Evolutionary conservation across 2,329 filamentous ascomycete species (phyloP).

Genomic region (Botryotinia convoluta): DNA sequence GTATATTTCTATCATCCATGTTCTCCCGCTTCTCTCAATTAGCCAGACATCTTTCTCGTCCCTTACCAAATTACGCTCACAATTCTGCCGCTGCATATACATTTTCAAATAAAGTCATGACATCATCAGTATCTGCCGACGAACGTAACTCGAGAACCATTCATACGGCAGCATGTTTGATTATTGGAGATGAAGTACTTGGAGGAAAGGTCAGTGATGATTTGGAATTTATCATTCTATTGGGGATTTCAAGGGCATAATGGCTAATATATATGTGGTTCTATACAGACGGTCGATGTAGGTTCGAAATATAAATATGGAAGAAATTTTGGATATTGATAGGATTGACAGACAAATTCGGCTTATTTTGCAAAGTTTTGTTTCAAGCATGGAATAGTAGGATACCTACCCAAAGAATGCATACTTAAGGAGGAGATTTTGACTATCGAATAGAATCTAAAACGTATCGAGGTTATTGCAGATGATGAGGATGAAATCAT

Average conservation of each 20-base stretch:
- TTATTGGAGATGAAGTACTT: slow-evolving; percentile 96
- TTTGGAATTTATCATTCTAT: slow-evolving; percentile 31
- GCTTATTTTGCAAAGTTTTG: slow-evolving; percentile 64
- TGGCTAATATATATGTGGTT: slow-evolving; percentile 23
- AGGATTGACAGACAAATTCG: slow-evolving; percentile 55
- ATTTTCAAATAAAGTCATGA: slow-evolving; percentile 42
- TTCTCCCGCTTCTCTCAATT: slow-evolving; percentile 73
- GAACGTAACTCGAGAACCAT: slow-evolving; percentile 66
- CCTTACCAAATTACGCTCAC: slow-evolving; percentile 56
- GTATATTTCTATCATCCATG: slow-evolving; percentile 50
- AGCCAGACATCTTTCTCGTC: slow-evolving; percentile 66
- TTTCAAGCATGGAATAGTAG: slow-evolving; percentile 59
- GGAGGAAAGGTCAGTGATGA: slow-evolving; percentile 74
- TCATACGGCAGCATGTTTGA: slow-evolving; percentile 84
- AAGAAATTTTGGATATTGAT: slow-evolving; percentile 26
- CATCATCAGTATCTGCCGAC: slow-evolving; percentile 48
- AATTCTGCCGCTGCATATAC: slow-evolving; percentile 32
- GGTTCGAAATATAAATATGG: slow-evolving; percentile 10
- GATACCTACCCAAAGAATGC: slow-evolving; percentile 42
- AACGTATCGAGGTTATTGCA: slow-evolving; percentile 86
- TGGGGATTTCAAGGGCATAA: slow-evolving; percentile 31
- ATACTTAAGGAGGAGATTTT: slow-evolving; percentile 58
- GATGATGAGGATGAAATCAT: slow-evolving; percentile 90
- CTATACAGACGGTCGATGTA: slow-evolving; percentile 41
- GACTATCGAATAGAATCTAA: slow-evolving; percentile 55